A percentile compares a stretch with the other conserved stretches of the same genome.
phyloP scores from a whole-genome alignment of 2,329 filamentous ascomycete species.

The Pyrenophora graminea region DNA sequence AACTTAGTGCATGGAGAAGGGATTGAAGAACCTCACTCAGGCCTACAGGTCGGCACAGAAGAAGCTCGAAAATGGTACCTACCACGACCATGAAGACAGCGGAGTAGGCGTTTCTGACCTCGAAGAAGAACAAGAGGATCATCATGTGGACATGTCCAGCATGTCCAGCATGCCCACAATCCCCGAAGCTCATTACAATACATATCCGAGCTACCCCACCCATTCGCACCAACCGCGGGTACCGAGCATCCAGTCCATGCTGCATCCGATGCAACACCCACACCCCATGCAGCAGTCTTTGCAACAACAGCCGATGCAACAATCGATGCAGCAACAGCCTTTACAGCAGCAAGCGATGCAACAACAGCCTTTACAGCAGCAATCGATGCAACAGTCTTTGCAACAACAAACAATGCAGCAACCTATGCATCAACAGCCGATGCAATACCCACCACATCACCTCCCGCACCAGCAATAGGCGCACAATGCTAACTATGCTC shows the following conservation, averaged over 20 bases:
- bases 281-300: slow-evolving; percentile 11
- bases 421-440: slow-evolving; percentile 4
- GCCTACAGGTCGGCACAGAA: slow-evolving; percentile 68
- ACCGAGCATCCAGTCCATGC: slow-evolving; percentile 48
- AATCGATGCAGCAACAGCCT: slow-evolving; percentile 8
- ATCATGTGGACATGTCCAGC: slow-evolving; percentile 32
- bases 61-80: slow-evolving; percentile 58
- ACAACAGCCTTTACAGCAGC: slow-evolving; percentile 4
- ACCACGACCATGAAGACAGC: slow-evolving; percentile 65
- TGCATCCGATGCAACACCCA: slow-evolving; percentile 26
- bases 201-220: slow-evolving; percentile 27
- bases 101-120: slow-evolving; percentile 64
- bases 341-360: slow-evolving; percentile 10
- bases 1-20: slow-evolving; percentile 77
- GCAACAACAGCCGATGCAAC: slow-evolving; percentile 11
- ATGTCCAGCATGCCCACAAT: slow-evolving; percentile 29
- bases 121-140: slow-evolving; percentile 50
- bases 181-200: slow-evolving; percentile 24
- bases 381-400: slow-evolving; percentile 9
- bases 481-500: slow-evolving; percentile 3
- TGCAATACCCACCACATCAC: slow-evolving; percentile 26
- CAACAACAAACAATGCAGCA: slow-evolving; percentile 11
- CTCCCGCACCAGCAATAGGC: slow-evolving; percentile 22
- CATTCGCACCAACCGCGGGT: slow-evolving; percentile 36
- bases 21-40: slow-evolving; percentile 78